Percentiles rank a stretch among this genome's conserved stretches.
phyloP scores from a whole-genome alignment of 2,329 filamentous ascomycete species.

The Diaporthe nobilis region DNA sequence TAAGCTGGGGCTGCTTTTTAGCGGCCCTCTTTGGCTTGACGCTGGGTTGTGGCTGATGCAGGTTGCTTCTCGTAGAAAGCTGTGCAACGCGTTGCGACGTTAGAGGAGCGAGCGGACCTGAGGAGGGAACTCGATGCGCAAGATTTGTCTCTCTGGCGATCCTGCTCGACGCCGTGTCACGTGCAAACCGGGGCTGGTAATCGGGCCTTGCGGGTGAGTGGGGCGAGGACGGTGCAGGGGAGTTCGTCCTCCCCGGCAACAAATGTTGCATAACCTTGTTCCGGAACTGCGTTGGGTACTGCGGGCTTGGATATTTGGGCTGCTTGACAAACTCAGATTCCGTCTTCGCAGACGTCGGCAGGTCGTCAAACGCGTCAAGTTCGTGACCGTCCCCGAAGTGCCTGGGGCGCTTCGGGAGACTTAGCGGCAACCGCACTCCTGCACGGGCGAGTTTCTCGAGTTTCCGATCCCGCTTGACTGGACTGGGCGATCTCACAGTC shows the following conservation, averaged over 20 bases:
- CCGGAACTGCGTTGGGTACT: conserved; percentile 74
- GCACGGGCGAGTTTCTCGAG: conserved; percentile 58
- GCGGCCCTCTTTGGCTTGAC: conserved; percentile 68
- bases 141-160: conserved; percentile 74
- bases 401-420: conserved; percentile 76
- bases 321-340: conserved; percentile 89
- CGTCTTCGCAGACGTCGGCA: conserved; percentile 86
- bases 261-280: conserved; percentile 71
- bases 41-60: conserved; percentile 59
- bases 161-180: conserved; percentile 75
- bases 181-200: conserved; percentile 73
- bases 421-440: conserved; percentile 76
- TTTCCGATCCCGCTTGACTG: conserved; percentile 61
- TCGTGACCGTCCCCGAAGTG: conserved; percentile 95
- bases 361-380: conserved; percentile 92
- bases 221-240: conserved; percentile 67
- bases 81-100: conserved; percentile 69
- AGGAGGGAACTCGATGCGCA: conserved; percentile 70
- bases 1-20: conserved; percentile 71
- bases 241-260: conserved; percentile 66
- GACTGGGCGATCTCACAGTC: conserved; percentile 73
- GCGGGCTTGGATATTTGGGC: conserved; percentile 72
- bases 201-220: conserved; percentile 65
- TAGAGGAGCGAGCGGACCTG: conserved; percentile 67
- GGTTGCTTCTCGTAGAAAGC: conserved; percentile 63